Evolutionary conservation across 2,329 filamentous ascomycete species (phyloP).

Genomic region (Tothia fuscella): DNA sequence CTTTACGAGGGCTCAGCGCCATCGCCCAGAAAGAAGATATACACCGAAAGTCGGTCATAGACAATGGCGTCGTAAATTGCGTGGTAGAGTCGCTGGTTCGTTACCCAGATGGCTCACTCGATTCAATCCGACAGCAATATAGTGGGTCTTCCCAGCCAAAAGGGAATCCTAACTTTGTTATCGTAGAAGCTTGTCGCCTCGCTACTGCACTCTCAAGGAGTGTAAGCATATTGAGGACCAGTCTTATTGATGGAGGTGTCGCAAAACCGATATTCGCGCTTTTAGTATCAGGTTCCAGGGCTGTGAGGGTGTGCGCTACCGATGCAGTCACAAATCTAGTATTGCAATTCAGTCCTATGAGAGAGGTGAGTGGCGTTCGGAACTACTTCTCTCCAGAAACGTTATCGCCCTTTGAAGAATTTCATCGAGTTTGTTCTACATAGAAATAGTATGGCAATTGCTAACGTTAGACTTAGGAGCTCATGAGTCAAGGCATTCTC

Average conservation of each 20-base stretch:
- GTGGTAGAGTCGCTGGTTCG: slow-evolving; percentile 72
- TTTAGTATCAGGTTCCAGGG: slow-evolving; percentile 59
- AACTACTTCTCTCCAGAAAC: not conserved
- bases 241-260: slow-evolving; percentile 74
- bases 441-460: not conserved
- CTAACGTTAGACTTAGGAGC: slow-evolving; percentile 37
- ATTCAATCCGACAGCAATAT: slow-evolving; percentile 3
- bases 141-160: slow-evolving; percentile 37
- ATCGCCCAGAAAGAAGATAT: slow-evolving; percentile 71
- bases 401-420: slow-evolving; percentile 15
- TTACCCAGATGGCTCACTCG: slow-evolving; percentile 23
- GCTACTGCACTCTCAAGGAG: slow-evolving; percentile 74
- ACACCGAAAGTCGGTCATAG: slow-evolving; percentile 70
- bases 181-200: slow-evolving; percentile 76
- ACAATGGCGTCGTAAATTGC: slow-evolving; percentile 52
- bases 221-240: slow-evolving; percentile 71
- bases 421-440: not conserved
- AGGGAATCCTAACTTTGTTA: slow-evolving; percentile 66
- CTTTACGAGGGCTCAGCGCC: slow-evolving; percentile 69
- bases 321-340: slow-evolving; percentile 76
- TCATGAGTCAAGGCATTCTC: slow-evolving; percentile 63
- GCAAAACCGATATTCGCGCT: slow-evolving; percentile 65
- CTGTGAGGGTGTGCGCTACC: slow-evolving; percentile 78
- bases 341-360: slow-evolving; percentile 82
- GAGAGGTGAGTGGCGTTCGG: slow-evolving; percentile 53